Percentiles rank a stretch among this genome's conserved stretches.
Evolutionary conservation across 306 rosid genomes (phyloP).

Genomic region (Citrullus mucosospermus): DNA sequence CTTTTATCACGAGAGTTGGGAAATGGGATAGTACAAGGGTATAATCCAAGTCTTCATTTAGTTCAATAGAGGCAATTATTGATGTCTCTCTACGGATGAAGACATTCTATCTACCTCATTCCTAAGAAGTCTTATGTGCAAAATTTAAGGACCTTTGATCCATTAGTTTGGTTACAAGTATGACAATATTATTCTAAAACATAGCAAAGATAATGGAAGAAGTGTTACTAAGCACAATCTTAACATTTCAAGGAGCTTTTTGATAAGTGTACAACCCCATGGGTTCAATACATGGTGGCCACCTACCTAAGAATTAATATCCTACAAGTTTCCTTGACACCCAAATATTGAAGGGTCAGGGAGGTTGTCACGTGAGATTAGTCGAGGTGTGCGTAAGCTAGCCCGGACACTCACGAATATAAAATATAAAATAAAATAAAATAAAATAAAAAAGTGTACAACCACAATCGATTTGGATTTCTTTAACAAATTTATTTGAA

Average conservation of each 20-base stretch:
- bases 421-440: too few relatives aligned
- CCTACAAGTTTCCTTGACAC: too few relatives aligned
- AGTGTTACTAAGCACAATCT: not conserved
- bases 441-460: not conserved
- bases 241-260: not conserved
- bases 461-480: not conserved
- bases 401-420: too few relatives aligned
- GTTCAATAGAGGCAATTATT: not conserved
- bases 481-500: not conserved
- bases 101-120: not conserved
- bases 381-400: too few relatives aligned
- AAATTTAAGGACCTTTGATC: not conserved
- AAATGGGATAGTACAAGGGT: not conserved
- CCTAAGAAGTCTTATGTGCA: not conserved
- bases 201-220: not conserved
- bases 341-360: too few relatives aligned
- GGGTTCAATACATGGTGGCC: too few relatives aligned
- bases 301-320: too few relatives aligned
- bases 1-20: not conserved
- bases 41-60: not conserved
- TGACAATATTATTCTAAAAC: not conserved
- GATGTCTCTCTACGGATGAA: not conserved
- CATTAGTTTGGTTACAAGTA: not conserved
- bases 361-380: too few relatives aligned
- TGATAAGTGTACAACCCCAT: not conserved